These are phyloP conservation scores for Haberlea rhodopensis DNA, from an alignment of 257 asterid genomes.

Conservation along the genomic window DNA sequence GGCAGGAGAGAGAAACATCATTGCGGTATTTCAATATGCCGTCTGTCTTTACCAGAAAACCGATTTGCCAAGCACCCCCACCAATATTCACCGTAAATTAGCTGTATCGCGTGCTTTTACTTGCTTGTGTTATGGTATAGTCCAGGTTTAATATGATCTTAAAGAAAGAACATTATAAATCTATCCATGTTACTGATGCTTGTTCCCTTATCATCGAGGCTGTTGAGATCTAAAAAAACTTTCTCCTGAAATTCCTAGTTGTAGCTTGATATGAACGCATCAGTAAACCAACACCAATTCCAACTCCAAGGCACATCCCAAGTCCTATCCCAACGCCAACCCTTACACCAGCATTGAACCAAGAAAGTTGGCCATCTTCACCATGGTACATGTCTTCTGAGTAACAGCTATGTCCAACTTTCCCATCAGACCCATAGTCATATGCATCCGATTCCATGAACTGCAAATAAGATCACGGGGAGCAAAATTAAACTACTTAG, in stretches of 20 bases:
- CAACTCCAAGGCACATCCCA: constrained; percentile 62
- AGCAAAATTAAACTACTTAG: not conserved
- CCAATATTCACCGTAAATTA: not conserved
- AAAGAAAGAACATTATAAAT: constrained; percentile 24
- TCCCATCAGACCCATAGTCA: constrained; percentile 43
- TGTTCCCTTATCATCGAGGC: constrained; percentile 18
- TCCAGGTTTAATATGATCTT: constrained; percentile 14
- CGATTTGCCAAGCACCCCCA: constrained; percentile 4
- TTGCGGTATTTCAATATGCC: constrained; percentile 13
- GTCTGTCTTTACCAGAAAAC: constrained; percentile 8
- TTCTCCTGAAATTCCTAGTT: constrained; percentile 45
- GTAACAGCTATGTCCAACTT: constrained; percentile 40
- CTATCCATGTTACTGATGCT: constrained; percentile 1
- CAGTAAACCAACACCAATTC: constrained; percentile 56
- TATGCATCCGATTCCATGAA: constrained; percentile 36
- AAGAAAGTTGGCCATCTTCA: constrained; percentile 57
- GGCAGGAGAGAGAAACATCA: constrained; percentile 23
- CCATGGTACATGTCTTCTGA: constrained; percentile 49
- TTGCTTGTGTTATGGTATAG: constrained; percentile 21
- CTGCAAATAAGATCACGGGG: constrained; percentile 30
- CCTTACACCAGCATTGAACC: constrained; percentile 62
- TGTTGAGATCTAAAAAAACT: constrained; percentile 40
- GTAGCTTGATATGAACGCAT: constrained; percentile 54
- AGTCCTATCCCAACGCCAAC: constrained; percentile 67
- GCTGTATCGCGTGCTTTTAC: constrained; percentile 23